Base-by-base conservation (phyloP, 352 stramenopile species). In the Phytopythium oedochilum region DNA sequence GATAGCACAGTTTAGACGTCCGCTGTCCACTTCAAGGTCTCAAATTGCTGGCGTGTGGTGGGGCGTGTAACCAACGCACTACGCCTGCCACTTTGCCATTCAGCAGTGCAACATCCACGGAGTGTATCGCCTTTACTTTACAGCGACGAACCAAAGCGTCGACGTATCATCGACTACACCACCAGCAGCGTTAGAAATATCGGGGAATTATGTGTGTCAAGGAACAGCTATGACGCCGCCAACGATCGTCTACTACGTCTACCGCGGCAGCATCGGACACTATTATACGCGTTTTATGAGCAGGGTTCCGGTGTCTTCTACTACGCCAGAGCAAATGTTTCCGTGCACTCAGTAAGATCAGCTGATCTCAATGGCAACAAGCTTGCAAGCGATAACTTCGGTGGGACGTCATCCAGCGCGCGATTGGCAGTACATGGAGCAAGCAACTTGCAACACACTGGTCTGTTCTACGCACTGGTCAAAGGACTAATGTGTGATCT, bases 401-500 rank as follows among this genome's bases (percentile, higher is more conserved):
- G 18, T 10, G 6, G 25, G n/a, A n/a, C n/a, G n/a, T n/a, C n/a
- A n/a, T n/a, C n/a, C n/a, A 70, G 55, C 17, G 66, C 69, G 47
- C 36, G 61, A 14, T 34, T 73, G 12, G 56, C 58, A 29, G 55
- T 62, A 2, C 66, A 70, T n/a, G 58, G 66, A 4, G 66, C 62
- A 28, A 57, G 40, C 32, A 75, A 75, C 35, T 63, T 63, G 23
- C 63, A 75, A 15, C 63, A 60, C 25, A 1, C 51, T 0, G 60
- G 49, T 12, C 14, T 75, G 7, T 31, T 75, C 14, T 75, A 75
- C 36, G 20, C 70, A n/a, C 38, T 72, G 8, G 40, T 75, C 25
- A 60, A 75, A 61, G 60, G 63, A 0, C 44, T 75, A 5, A 75
- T 75, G 67, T 34, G 47, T 15, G 67, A 75, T 22, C 31, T 75